Percentiles rank a stretch among this genome's conserved stretches.
phyloP scores from a whole-genome alignment of 1,284 basidiomycete genomes.

The Pulveroboletus ridleyi region DNA sequence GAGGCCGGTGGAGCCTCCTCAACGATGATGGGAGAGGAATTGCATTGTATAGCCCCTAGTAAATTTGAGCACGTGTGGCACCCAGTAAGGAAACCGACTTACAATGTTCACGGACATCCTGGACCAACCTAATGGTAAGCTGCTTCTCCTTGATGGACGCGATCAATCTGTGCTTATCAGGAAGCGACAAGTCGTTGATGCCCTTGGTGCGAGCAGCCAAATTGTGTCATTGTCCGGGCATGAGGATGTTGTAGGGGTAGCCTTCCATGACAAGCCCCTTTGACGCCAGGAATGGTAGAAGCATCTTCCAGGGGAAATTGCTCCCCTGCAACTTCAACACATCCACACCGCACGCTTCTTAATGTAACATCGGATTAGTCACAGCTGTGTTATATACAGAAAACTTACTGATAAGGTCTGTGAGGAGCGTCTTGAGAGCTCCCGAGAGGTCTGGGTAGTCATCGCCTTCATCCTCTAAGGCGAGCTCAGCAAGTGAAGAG shows the following conservation, averaged over 20 bases:
- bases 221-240: not conserved
- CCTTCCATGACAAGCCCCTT: slow-evolving; percentile 2
- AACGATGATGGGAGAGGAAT: too few relatives aligned
- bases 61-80: not conserved
- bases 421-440: not conserved
- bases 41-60: too few relatives aligned
- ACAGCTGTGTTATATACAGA: not conserved
- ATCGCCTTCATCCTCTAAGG: not conserved
- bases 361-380: not conserved
- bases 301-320: slow-evolving; percentile 2
- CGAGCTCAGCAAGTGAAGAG: not conserved
- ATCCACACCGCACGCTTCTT: not conserved
- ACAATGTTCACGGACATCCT: not conserved
- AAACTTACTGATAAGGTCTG: too few relatives aligned
- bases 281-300: not conserved
- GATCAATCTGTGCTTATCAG: not conserved
- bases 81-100: not conserved
- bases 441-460: not conserved
- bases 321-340: not conserved
- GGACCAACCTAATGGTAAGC: not conserved
- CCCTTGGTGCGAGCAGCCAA: not conserved
- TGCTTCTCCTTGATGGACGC: not conserved
- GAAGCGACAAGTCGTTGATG: not conserved
- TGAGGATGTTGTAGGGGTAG: not conserved
- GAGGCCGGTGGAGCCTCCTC: too few relatives aligned